Conservation (phyloP, 2,329 filamentous ascomycete genomes). For the Ophiostoma piceae region DNA sequence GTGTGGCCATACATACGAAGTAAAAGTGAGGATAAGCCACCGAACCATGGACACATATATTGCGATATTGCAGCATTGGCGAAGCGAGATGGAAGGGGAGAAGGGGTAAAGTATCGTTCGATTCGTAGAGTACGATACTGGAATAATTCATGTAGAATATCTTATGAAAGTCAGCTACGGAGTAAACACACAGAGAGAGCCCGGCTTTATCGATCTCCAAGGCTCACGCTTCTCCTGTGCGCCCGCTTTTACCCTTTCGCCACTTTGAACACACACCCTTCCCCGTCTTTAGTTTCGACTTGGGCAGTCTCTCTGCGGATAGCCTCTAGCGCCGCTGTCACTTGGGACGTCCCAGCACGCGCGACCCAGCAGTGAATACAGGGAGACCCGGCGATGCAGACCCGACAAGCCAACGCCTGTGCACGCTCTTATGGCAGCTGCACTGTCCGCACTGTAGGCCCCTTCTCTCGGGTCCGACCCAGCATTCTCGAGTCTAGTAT, state of each 20-base stretch:
- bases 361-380: background rate
- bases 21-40: background rate
- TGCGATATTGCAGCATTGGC: background rate
- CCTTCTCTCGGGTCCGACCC: background rate
- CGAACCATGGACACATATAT: background rate
- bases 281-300: background rate
- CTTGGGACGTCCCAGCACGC: background rate
- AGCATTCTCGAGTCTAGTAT: background rate
- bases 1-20: background rate
- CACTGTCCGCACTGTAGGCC: background rate
- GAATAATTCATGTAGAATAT: too few species aligned
- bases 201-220: conserved; percentile 5
- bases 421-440: background rate
- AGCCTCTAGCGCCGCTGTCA: background rate
- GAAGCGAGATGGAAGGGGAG: conserved; percentile 4
- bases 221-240: conserved; percentile 11
- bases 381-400: background rate
- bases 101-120: background rate
- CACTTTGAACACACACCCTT: background rate
- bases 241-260: background rate
- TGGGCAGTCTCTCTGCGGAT: background rate
- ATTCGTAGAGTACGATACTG: background rate
- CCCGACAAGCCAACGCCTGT: background rate
- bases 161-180: background rate
- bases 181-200: background rate